Evolutionary conservation across 2,329 filamentous ascomycete genomes (phyloP).

Genomic region (Botrytis paeoniae): DNA sequence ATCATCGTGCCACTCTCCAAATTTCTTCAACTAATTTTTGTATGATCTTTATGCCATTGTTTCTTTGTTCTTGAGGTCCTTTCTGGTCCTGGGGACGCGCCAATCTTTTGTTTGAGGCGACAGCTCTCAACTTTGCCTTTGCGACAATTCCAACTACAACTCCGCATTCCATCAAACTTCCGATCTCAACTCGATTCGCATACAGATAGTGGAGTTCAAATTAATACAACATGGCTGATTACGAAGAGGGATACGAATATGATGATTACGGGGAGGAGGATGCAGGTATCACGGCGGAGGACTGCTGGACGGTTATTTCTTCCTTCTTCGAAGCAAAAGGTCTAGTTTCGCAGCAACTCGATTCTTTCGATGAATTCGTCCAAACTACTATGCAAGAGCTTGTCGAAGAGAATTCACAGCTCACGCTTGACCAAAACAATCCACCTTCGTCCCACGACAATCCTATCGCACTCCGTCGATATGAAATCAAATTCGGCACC

Average conservation of each 20-base stretch:
- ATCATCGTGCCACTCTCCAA: not conserved
- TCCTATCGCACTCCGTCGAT: slow-evolving; percentile 81
- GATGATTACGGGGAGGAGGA: slow-evolving; percentile 68
- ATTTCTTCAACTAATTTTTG: not conserved
- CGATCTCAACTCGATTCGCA: not conserved
- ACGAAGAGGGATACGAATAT: slow-evolving; percentile 60
- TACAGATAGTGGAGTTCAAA: slow-evolving; percentile 2
- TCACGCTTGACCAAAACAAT: slow-evolving; percentile 91
- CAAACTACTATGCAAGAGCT: slow-evolving; percentile 92
- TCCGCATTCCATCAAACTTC: not conserved
- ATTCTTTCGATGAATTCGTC: slow-evolving; percentile 98
- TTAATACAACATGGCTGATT: slow-evolving; percentile 36
- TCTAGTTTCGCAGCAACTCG: slow-evolving; percentile 93
- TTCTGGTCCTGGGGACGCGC: slow-evolving; percentile 21
- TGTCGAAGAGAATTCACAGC: slow-evolving; percentile 84
- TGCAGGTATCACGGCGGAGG: slow-evolving; percentile 80
- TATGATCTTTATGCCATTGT: slow-evolving; percentile 24
- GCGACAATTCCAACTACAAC: slow-evolving; percentile 12
- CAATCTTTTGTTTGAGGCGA: slow-evolving; percentile 17
- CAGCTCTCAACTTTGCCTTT: slow-evolving; percentile 20
- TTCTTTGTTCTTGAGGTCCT: slow-evolving; percentile 23
- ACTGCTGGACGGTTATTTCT: slow-evolving; percentile 97
- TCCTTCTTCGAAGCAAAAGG: slow-evolving; percentile 97
- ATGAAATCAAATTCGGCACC: slow-evolving; percentile 91
- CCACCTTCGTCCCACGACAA: slow-evolving; percentile 72